Base-by-base conservation (phyloP, 2,329 filamentous ascomycete species). In the Chaetomium sp. region DNA sequence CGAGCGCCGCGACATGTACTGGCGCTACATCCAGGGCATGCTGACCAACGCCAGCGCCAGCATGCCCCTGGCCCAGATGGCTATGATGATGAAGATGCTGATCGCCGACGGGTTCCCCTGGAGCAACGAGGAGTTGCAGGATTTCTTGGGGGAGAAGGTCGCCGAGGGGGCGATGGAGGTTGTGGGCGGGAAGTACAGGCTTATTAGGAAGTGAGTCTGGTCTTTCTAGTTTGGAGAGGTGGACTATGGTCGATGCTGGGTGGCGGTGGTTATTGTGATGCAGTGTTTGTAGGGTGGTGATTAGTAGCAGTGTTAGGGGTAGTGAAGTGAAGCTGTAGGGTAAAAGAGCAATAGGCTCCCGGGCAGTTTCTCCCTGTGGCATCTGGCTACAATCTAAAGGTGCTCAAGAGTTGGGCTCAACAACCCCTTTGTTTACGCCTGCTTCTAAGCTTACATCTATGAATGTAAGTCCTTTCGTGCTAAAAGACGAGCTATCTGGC, bases 61-160 rank as follows among this genome's bases (percentile, higher is more conserved):
- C 31, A 95, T 97, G 91, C 89, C 91, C 58, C 80, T 93, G 65
- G 83, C 83, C 62, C 86, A 93, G 74, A 96, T 99, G 69, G 84
- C 88, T 9, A 96, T 93, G 89, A 97, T 98, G 92, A 84, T 99
- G 83, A 92, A 92, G 78, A 94, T 98, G 84, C 85, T 94, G 65
- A 87, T 97, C 60, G 86, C 91, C 0, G 92, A 92, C 13, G 93
- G 93, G 1, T 97, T 97, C 74, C 87, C 91, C 0, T 97, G 92
- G 84, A 92, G 90, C 67, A 91, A 91, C 72, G 93, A 97, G 74
- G 93, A 98, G 78, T 78, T 98, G 67, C 86, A 88, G 72, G 90
- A 90, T 75, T 90, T 97, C 74, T 78, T 98, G 64, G 85, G 80
- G 9, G 87, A 90, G 65, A 93, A 96, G 85, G 88, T 94, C n/a